These are phyloP conservation scores for Phialophora expanda DNA, from an alignment of 2,329 filamentous ascomycete species.

Conservation along the genomic window DNA sequence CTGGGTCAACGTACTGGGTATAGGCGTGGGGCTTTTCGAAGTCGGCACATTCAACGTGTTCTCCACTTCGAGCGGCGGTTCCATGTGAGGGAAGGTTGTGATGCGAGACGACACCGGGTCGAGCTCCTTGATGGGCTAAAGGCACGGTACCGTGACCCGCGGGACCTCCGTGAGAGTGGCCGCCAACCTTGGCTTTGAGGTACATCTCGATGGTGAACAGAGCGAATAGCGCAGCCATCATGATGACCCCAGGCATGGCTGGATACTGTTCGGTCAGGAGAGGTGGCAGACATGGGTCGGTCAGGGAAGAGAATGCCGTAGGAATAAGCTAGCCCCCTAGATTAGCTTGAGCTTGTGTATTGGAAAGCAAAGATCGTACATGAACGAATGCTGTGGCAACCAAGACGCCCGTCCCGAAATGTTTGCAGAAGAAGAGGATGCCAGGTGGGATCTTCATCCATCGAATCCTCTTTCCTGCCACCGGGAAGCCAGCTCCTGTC, in stretches of 20 bases:
- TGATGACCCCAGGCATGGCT: conserved; percentile 67
- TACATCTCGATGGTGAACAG: conserved; percentile 36
- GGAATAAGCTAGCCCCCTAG: conserved; percentile 62
- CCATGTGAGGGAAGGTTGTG: not conserved
- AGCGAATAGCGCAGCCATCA: conserved; percentile 66
- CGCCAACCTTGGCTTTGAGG: conserved; percentile 36
- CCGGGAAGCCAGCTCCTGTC: conserved; percentile 46
- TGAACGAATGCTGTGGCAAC: conserved; percentile 70
- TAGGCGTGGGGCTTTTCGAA: conserved; percentile 5
- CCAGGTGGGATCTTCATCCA: conserved; percentile 48
- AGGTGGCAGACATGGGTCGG: conserved; percentile 60
- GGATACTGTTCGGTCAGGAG: conserved; percentile 66
- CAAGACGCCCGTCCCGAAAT: conserved; percentile 74
- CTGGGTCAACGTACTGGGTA: not conserved
- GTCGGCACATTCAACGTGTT: not conserved
- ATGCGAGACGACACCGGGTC: not conserved
- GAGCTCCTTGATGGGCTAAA: not conserved
- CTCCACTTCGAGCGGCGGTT: not conserved
- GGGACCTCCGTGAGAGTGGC: conserved; percentile 37
- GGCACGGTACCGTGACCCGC: conserved; percentile 15
- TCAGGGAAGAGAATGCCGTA: conserved; percentile 60
- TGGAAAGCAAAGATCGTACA: not conserved
- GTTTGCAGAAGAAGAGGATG: conserved; percentile 46
- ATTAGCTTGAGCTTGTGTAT: not conserved
- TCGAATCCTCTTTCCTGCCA: conserved; percentile 48